Base-by-base conservation (phyloP, 139 green algal species). In the Tetraselmis striata region DNA sequence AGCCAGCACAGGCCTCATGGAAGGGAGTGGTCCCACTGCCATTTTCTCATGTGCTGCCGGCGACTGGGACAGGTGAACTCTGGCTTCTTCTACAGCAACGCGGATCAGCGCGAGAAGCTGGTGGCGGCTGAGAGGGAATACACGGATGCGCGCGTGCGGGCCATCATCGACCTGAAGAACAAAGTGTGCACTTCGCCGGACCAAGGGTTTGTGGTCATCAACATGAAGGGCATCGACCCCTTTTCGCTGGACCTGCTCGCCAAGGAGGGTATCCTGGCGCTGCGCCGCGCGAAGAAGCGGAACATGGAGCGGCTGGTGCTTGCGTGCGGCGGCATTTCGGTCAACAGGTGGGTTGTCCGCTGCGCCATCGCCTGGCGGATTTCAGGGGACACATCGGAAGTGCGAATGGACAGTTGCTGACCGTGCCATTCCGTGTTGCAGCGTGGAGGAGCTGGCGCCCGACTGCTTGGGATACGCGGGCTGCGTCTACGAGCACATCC, bases 211-310 rank as follows among this genome's bases (percentile, higher is more conserved):
- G 94, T 98, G 75, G 88, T 99, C 59, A 97, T 99, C 85, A 99
- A 99, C 87, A 94, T 98, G 83, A 99, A 99, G 90, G 97, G 97
- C 85, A 99, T 99, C 85, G 97, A 99, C 88, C 96, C 96, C n/a
- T 84, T 95, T 75, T 97, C 93, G 1, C 89, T 99, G 28, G 97
- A 99, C 92, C 86, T 98, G 91, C 92, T 99, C 28, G 97, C 95
- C 31, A 96, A 96, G 90, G 93, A 98, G 83, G 95, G 95, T 78
- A 96, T 98, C 81, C 87, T 98, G 27, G 95, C 85, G 31, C 89
- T 98, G 81, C 88, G 96, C 58, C 85, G 91, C 0, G 95, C 97
- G 32, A 99, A 99, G 92, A 94, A 93, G 85, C 89, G 97, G 59
- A 99, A 99, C 90, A 98, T 98, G 94, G 97, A 99, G 92, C 92